Conservation (phyloP, 1,139 yeast species). For the Wickerhamiella infanticola region DNA sequence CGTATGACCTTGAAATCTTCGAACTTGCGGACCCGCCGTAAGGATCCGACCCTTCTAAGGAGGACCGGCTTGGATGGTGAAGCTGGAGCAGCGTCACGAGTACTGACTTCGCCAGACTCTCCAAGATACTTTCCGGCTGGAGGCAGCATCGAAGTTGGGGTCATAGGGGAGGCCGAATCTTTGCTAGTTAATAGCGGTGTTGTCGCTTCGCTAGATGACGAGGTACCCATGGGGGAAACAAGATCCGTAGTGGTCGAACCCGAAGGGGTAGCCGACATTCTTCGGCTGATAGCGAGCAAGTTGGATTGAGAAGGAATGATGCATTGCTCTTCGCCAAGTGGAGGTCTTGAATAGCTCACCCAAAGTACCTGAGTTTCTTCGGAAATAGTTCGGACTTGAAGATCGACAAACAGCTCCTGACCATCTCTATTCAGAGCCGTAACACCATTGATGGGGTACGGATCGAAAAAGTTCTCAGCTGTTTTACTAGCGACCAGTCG, state of each 20-base stretch:
- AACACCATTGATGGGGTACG: constrained; percentile 8
- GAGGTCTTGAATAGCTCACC: constrained; percentile 60
- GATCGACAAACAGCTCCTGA: constrained; percentile 45
- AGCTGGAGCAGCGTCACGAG: background rate
- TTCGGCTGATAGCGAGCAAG: background rate
- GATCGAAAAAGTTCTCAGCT: constrained; percentile 6
- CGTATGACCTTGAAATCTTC: constrained; percentile 55
- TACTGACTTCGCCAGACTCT: background rate
- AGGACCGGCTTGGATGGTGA: background rate
- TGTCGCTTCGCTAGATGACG: background rate
- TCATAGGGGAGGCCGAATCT: background rate
- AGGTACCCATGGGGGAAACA: background rate
- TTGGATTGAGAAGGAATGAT: background rate
- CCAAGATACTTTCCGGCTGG: background rate
- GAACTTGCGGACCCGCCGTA: constrained; percentile 38
- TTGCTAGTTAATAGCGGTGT: background rate
- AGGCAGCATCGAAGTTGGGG: background rate
- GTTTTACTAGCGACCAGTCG: constrained; percentile 34
- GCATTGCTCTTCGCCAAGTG: background rate
- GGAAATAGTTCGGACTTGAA: constrained; percentile 61
- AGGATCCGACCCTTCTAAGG: constrained; percentile 19
- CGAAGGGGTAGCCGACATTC: background rate
- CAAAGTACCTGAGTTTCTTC: constrained; percentile 50
- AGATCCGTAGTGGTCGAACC: background rate
- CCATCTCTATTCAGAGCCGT: constrained; percentile 63